Conservation (phyloP, 768 basidiomycete species). For the Galerina marginata region DNA sequence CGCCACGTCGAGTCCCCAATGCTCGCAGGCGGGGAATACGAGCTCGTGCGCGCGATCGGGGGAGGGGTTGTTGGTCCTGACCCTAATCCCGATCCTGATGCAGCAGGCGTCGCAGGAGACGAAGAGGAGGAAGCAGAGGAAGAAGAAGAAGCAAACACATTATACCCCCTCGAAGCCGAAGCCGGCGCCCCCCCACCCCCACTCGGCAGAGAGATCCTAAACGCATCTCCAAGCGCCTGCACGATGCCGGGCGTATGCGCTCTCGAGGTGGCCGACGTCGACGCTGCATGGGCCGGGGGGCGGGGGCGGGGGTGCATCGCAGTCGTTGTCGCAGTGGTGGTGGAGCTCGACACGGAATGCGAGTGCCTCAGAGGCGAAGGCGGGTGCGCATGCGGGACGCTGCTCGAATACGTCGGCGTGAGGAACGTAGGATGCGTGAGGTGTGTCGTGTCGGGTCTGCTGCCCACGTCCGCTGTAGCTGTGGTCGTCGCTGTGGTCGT, state of each 20-base stretch:
- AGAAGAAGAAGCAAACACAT: too few relatives aligned
- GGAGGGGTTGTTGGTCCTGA: not conserved
- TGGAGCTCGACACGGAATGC: not conserved
- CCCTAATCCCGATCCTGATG: not conserved
- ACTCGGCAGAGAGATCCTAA: conserved; percentile 48
- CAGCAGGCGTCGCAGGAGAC: not conserved
- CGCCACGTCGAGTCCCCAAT: conserved; percentile 54
- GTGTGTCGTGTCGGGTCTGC: too few relatives aligned
- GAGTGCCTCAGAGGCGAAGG: not conserved
- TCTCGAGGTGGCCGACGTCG: not conserved
- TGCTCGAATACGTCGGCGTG: too few relatives aligned
- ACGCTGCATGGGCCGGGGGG: not conserved
- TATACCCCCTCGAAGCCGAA: too few relatives aligned
- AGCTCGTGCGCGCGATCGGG: conserved; percentile 1
- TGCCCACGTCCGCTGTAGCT: too few relatives aligned
- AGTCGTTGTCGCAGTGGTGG: not conserved
- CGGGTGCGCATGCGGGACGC: not conserved
- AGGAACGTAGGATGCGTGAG: too few relatives aligned
- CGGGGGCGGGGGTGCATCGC: not conserved
- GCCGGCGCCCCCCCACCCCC: too few relatives aligned
- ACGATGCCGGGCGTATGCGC: conserved; percentile 35
- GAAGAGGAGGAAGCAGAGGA: not conserved
- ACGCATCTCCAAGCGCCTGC: conserved; percentile 62
- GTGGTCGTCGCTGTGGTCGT: too few relatives aligned
- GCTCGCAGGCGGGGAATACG: conserved; percentile 46